These are phyloP conservation scores for Millerozyma acaciae DNA, from an alignment of 805 yeast genomes.

Conservation along the genomic window DNA sequence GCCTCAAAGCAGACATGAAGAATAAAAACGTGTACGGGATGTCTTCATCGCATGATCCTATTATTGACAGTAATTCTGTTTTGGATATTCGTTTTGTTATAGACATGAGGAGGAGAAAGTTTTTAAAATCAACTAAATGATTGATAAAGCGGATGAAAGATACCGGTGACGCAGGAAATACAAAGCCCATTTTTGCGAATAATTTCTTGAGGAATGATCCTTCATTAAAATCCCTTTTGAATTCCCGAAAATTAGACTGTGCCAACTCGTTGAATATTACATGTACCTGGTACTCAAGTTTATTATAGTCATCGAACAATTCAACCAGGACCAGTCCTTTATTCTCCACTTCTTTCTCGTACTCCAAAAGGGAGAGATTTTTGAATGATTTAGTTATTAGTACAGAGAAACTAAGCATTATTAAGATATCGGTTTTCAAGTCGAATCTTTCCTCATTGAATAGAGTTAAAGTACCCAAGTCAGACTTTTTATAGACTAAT, in stretches of 20 bases:
- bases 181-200: conserved; percentile 13
- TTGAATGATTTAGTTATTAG: conserved; percentile 28
- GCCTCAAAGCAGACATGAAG: conserved; percentile 20
- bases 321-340: conserved; percentile 16
- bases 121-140: conserved; percentile 26
- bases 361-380: conserved; percentile 18
- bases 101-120: conserved; percentile 26
- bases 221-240: conserved; percentile 9
- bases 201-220: conserved; percentile 8
- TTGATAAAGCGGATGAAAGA: not conserved
- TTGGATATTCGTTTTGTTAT: conserved; percentile 20
- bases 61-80: conserved; percentile 16
- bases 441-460: conserved; percentile 1
- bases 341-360: conserved; percentile 5
- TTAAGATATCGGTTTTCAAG: conserved; percentile 17
- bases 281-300: conserved; percentile 14
- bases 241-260: conserved; percentile 15
- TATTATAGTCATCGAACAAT: conserved; percentile 12
- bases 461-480: conserved; percentile 3
- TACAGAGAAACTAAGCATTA: conserved; percentile 21
- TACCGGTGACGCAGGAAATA: conserved; percentile 12
- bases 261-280: conserved; percentile 19
- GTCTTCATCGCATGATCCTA: conserved; percentile 23
- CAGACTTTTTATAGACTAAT: conserved; percentile 7
- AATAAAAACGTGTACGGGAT: conserved; percentile 20